Percentiles rank a stretch among this genome's conserved stretches.
These are phyloP conservation scores for Ceratobasidium sp. DNA, from an alignment of 1,284 basidiomycete species.

Conservation along the genomic window DNA sequence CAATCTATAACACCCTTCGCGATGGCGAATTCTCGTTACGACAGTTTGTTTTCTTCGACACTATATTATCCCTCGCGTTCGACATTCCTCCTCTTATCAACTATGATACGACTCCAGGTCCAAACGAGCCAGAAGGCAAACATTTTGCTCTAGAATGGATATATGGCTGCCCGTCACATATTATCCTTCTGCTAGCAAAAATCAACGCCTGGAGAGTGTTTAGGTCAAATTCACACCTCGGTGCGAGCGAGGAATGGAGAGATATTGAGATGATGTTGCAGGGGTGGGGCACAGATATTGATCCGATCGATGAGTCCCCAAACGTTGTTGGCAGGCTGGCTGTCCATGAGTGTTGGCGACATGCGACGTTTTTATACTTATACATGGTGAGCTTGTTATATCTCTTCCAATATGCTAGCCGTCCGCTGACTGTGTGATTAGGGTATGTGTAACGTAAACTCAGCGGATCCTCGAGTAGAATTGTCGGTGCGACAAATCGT, in stretches of 20 bases:
- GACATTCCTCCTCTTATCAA: neutral
- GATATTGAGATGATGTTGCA: neutral
- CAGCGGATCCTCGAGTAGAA: conserved; percentile 14
- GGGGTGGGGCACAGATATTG: neutral
- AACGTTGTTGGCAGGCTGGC: conserved; percentile 4
- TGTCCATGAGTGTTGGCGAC: conserved; percentile 41
- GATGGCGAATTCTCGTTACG: too few relatives aligned
- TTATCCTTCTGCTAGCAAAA: conserved; percentile 1
- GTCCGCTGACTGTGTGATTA: neutral
- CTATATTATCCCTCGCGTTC: neutral
- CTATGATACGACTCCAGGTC: conserved; percentile 2
- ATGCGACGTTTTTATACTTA: conserved; percentile 16
- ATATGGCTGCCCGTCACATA: conserved; percentile 26
- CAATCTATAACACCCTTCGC: too few relatives aligned
- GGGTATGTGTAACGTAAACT: conserved; percentile 20
- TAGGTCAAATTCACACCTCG: neutral
- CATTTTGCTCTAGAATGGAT: conserved; percentile 21
- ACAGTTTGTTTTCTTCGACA: neutral
- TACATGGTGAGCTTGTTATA: conserved; percentile 8
- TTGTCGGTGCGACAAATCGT: conserved; percentile 36
- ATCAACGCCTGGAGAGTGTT: conserved; percentile 9
- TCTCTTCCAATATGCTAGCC: neutral
- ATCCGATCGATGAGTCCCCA: conserved; percentile 5
- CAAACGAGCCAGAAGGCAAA: neutral
- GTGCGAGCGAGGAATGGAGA: neutral